Conservation (phyloP, 169 alveolate species). For the Eimeria zaria region DNA sequence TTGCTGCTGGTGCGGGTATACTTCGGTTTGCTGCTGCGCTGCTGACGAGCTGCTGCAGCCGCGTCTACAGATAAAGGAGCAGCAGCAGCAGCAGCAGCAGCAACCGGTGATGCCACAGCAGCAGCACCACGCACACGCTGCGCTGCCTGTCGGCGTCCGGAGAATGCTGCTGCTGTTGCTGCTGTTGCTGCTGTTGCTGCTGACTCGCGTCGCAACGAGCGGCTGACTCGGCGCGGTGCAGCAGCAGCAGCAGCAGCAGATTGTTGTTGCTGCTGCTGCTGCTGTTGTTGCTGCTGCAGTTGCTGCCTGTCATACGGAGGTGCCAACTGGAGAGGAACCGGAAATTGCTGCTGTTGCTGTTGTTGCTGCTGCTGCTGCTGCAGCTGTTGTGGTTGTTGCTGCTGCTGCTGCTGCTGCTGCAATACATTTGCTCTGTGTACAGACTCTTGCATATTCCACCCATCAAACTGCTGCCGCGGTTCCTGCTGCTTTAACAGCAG, state of each 20-base stretch:
- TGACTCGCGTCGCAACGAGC: background rate
- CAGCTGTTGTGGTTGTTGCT: background rate
- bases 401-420: conserved; percentile 2
- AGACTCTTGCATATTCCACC: background rate
- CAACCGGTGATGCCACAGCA: background rate
- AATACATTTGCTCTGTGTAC: background rate
- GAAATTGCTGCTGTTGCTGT: background rate
- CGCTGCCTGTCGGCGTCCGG: background rate
- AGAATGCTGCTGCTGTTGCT: background rate
- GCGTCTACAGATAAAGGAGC: background rate
- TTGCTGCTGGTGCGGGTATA: background rate
- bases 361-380: background rate
- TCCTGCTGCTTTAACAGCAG: background rate
- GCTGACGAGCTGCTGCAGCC: background rate
- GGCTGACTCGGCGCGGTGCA: background rate
- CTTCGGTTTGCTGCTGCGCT: conserved; percentile 47
- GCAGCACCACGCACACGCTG: background rate
- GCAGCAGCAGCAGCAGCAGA: background rate
- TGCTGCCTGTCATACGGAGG: background rate
- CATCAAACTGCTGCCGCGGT: background rate
- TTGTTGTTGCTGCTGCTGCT: background rate
- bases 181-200: conserved; percentile 25
- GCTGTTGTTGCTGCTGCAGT: background rate
- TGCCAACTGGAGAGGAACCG: background rate
- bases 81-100: conserved; percentile 26